Evolutionary conservation across 108 stramenopile genomes (phyloP).

Genomic region (Cyclotella sp.): DNA sequence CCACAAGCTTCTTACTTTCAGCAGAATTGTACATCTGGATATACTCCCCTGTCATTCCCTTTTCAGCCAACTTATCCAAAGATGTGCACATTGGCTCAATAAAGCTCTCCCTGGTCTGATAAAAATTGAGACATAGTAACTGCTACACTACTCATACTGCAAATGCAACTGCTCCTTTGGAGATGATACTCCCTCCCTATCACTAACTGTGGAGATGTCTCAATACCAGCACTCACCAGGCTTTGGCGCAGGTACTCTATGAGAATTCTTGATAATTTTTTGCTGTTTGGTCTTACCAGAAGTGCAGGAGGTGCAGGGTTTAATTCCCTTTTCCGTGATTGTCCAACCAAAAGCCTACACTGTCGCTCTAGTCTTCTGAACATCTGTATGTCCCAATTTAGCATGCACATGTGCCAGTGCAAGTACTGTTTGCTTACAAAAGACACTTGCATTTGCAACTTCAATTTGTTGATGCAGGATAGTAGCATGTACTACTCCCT

Average conservation of each 20-base stretch:
- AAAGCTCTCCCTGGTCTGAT: not conserved
- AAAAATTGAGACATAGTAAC: not conserved
- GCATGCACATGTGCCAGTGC: no score
- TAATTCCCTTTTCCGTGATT: not conserved
- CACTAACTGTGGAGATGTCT: not conserved
- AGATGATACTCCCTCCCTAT: no score
- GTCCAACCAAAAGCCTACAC: not conserved
- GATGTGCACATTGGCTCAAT: not conserved
- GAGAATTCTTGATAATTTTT: not conserved
- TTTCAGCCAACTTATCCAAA: not conserved
- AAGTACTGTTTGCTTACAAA: not conserved
- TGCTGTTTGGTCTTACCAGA: not conserved
- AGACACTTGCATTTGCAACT: not conserved
- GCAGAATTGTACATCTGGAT: not conserved
- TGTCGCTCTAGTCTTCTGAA: not conserved
- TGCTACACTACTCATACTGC: not conserved
- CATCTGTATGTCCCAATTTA: no score
- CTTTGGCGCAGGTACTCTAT: not conserved
- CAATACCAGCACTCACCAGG: not conserved
- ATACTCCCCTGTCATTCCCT: not conserved
- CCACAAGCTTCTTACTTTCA: not conserved
- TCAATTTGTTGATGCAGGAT: not conserved
- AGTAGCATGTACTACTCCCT: not conserved
- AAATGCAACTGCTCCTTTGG: not conserved
- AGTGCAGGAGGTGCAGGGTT: not conserved